Conservation (phyloP, 768 basidiomycete genomes). For the Suillus alpinus region DNA sequence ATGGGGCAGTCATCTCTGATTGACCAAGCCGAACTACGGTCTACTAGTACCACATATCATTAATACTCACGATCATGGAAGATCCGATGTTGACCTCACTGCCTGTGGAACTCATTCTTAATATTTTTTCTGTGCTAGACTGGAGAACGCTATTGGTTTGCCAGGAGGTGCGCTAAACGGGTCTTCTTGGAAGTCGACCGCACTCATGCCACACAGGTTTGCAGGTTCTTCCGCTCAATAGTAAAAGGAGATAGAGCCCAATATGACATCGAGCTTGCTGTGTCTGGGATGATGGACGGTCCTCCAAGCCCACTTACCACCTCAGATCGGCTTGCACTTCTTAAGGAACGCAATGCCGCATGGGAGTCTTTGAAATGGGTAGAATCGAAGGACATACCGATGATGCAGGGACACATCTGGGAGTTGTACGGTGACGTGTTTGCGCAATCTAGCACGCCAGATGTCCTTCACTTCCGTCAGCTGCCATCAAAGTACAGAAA, state of each 20-base stretch:
- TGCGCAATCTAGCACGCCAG: slow-evolving; percentile 34
- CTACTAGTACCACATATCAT: background rate
- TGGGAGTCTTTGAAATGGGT: slow-evolving; percentile 42
- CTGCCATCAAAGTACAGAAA: slow-evolving; percentile 48
- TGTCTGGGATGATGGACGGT: slow-evolving; percentile 42
- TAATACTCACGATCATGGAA: background rate
- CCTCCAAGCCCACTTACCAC: slow-evolving; percentile 24
- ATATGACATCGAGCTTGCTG: slow-evolving; percentile 45
- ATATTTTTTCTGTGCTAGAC: slow-evolving; percentile 17
- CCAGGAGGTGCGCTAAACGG: slow-evolving; percentile 17
- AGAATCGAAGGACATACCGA: slow-evolving; percentile 30
- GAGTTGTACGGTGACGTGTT: slow-evolving; percentile 60
- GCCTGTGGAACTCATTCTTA: slow-evolving; percentile 25
- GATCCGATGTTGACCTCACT: slow-evolving; percentile 13
- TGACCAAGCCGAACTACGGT: background rate
- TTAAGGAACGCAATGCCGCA: slow-evolving; percentile 37
- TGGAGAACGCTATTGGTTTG: slow-evolving; percentile 28
- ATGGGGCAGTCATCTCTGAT: background rate
- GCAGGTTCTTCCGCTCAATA: slow-evolving; percentile 25
- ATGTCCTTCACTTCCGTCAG: slow-evolving; percentile 40
- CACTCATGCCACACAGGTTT: slow-evolving; percentile 25
- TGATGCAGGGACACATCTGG: slow-evolving; percentile 47
- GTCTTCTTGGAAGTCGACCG: background rate
- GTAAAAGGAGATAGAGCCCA: slow-evolving; percentile 33
- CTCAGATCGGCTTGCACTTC: slow-evolving; percentile 34